Conservation (phyloP, 2,329 filamentous ascomycete genomes). For the Trichoderma sp. region DNA sequence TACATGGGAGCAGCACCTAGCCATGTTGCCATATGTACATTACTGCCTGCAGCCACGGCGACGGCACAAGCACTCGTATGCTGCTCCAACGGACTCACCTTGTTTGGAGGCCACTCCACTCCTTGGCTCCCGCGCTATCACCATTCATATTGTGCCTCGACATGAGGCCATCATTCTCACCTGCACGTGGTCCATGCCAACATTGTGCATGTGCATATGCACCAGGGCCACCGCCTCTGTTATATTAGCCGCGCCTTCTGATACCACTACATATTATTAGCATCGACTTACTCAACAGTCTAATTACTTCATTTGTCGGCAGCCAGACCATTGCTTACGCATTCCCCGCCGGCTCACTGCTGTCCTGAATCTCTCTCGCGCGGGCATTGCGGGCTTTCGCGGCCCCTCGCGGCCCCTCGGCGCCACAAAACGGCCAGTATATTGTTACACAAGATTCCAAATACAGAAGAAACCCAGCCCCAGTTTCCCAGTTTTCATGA, state of each 20-base stretch:
- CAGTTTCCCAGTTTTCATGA: neutral
- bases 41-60: neutral
- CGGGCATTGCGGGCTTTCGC: too few species aligned
- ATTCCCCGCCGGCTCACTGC: neutral
- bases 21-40: neutral
- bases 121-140: neutral
- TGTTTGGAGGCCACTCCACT: neutral
- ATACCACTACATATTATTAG: neutral
- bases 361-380: neutral
- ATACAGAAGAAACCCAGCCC: neutral
- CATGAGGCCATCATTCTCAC: neutral
- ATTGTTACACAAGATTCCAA: conserved; percentile 7
- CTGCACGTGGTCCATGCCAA: neutral
- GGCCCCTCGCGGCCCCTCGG: neutral
- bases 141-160: neutral
- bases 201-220: neutral
- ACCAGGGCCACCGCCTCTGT: neutral
- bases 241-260: conserved; percentile 18
- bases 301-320: conserved; percentile 11
- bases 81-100: neutral
- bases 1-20: neutral
- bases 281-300: neutral
- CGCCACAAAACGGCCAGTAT: neutral
- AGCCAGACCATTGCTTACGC: conserved; percentile 14
- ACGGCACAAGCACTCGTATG: neutral